Evolutionary conservation across 2,329 filamentous ascomycete species (phyloP).

Genomic region (Stromatinia cepivora): DNA sequence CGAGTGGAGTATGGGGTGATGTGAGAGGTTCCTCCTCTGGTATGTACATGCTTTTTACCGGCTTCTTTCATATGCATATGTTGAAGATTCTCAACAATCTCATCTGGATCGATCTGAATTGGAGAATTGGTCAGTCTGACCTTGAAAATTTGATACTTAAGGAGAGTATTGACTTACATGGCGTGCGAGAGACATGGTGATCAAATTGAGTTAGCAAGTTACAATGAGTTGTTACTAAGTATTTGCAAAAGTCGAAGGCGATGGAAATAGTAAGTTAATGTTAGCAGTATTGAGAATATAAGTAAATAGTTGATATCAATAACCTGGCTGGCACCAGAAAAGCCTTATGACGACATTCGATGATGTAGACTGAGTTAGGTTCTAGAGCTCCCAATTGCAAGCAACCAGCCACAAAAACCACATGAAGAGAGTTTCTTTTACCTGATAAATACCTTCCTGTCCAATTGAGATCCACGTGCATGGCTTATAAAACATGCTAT

Average conservation of each 20-base stretch:
- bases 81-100: constrained; percentile 55
- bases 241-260: not conserved
- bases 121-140: not conserved
- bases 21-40: constrained; percentile 49
- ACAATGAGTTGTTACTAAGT: not conserved
- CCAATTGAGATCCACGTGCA: not conserved
- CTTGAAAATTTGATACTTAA: not conserved
- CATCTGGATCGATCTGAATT: constrained; percentile 54
- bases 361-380: not conserved
- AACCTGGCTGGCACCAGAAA: not conserved
- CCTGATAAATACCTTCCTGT: not conserved
- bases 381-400: not conserved
- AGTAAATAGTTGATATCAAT: not conserved
- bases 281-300: not conserved
- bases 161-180: constrained; percentile 43
- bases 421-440: constrained; percentile 7
- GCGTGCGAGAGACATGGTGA: constrained; percentile 51
- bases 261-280: not conserved
- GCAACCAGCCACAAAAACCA: not conserved
- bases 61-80: constrained; percentile 46
- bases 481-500: not conserved
- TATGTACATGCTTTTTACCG: constrained; percentile 42
- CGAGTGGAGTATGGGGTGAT: constrained; percentile 58
- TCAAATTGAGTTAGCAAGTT: not conserved
- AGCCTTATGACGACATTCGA: constrained; percentile 12